Evolutionary conservation across 2,329 filamentous ascomycete species (phyloP), one percentile per base, ranked within the genome.

Genomic region (Claviceps capensis): DNA sequence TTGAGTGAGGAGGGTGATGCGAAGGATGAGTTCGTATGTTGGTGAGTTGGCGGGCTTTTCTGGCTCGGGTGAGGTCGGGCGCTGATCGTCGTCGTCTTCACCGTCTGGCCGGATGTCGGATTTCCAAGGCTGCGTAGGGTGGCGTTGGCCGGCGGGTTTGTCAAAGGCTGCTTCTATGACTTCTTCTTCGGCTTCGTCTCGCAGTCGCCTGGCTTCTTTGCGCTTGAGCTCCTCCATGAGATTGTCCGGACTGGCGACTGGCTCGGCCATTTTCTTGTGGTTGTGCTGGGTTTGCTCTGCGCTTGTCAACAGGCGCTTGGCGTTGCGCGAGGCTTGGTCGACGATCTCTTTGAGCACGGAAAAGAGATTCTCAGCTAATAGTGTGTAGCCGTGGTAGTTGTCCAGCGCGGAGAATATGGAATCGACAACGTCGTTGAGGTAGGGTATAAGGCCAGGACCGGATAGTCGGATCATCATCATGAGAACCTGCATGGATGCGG

Each of bases 391-490:
- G 61, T 98, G 93, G 60, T 93, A 98, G 61, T 88, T 87, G 58
- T 96, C 89, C n/a, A 98, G 71, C 0, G 90, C 88, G 0, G 86
- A 85, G 65, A 98, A 97, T 41, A 98, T 88, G 0, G 88, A 91
- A 4, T 83, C 85, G 3, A 97, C 82, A 1, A 95, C 80, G 62
- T 98, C 93, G 62, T 97, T 91, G 1, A 98, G 72, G 62, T 90
- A 96, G 0, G 90, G 89, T 11, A 98, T 75, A 22, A 98, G 67
- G 7, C 76, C 76, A 1, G 89, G 82, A 0, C 93, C 93, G 17
- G 89, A 88, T 14, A 98, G 76, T 26, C 80, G 82, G 54, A 97
- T 82, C 86, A 97, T 94, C 90, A 98, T 96, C 6, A 85, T 77
- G 48, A 98, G 69, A 2, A 97, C 93, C 58, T 91, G 86, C 2